Evolutionary conservation across 148 eudicot genomes (phyloP), one percentile per base, ranked within the genome.

Genomic region (Dianthus caryophyllus): DNA sequence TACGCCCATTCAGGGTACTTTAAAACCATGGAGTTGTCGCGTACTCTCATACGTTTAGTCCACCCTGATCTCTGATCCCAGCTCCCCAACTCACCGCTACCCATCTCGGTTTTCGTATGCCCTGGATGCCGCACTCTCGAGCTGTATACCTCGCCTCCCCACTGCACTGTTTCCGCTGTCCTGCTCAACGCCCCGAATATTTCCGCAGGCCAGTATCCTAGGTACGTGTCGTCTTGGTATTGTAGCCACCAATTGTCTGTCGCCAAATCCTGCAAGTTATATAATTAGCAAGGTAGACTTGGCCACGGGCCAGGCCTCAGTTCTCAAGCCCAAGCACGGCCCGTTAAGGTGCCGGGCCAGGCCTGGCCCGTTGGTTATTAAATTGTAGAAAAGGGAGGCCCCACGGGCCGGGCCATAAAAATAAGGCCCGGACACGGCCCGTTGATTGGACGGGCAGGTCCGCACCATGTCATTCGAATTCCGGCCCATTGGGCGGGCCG

Each of bases 81-180:
- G 0, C 1, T 16, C 9, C 21, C 17, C 22, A 67, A 15, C 11
- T 20, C 43, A 4, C 77, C 72, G 36, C 68, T 74, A 2, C 77
- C 77, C 77, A 74, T 74, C 33, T 69, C 77, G 15, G 77, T 74
- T 16, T 24, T 22, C 9, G 77, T 74, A 47, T 74, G 77, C 43
- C 68, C 77, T 11, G 72, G 72, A 30, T 67, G 72, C 25, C 72
- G 53, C 8, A 74, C 43, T 31, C 77, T 41, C 0, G 77, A 51
- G 64, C 77, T 74, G 44, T 67, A 68, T 14, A 74, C 63, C 38
- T 74, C 77, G 22, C 77, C 77, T 67, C 77, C 77, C 72, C 72
- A 74, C 56, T 74, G 77, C 57, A 74, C 72, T n/a, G 68, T 41
- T 61, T 67, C 72, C 61, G 68, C 72, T 20, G 72, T 74, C 11